These are phyloP conservation scores for Lagerstroemia speciosa DNA, from an alignment of 345 rosid genomes.

Conservation along the genomic window DNA sequence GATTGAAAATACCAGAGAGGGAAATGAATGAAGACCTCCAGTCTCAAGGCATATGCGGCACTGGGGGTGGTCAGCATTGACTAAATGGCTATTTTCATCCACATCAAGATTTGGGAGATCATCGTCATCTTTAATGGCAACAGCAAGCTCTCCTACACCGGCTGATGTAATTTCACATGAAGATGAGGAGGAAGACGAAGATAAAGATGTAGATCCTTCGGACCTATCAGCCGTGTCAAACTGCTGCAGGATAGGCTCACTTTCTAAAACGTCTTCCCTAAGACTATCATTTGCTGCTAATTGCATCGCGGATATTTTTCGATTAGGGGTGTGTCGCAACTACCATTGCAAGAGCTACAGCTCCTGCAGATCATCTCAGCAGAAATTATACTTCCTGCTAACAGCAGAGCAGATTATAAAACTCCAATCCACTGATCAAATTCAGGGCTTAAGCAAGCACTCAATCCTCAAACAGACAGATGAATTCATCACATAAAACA, in stretches of 20 bases:
- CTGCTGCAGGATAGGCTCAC: constrained; percentile 49
- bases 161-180: constrained; percentile 55
- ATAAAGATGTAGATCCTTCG: constrained; percentile 47
- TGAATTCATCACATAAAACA: background rate
- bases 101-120: constrained; percentile 42
- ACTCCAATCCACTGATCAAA: background rate
- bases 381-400: constrained; percentile 24
- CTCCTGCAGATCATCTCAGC: constrained; percentile 24
- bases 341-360: constrained; percentile 18
- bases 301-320: constrained; percentile 53
- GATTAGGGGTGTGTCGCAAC: constrained; percentile 17
- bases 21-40: constrained; percentile 49
- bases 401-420: background rate
- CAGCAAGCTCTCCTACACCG: constrained; percentile 30
- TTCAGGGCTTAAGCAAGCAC: background rate
- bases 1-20: constrained; percentile 13
- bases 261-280: constrained; percentile 48
- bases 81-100: constrained; percentile 60
- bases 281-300: constrained; percentile 63
- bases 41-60: constrained; percentile 95
- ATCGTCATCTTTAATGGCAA: constrained; percentile 21
- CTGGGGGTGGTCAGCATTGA: constrained; percentile 66
- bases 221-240: constrained; percentile 27
- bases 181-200: constrained; percentile 19
- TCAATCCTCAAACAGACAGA: background rate